Percentiles rank a stretch among this genome's conserved stretches.
Conservation (phyloP, 73 alveolate species). For the Paramecium primaurelia region DNA sequence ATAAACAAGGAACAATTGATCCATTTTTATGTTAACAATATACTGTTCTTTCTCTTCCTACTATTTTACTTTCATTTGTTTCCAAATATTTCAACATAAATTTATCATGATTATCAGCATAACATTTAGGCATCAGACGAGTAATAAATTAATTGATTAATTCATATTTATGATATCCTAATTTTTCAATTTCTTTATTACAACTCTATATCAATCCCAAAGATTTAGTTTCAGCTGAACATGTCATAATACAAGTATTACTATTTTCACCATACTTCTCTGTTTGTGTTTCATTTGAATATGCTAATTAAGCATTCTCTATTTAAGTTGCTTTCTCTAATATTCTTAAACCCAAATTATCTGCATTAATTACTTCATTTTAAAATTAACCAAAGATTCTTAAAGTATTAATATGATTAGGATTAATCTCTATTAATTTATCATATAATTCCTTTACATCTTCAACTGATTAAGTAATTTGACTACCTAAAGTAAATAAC, state of each 20-base stretch:
- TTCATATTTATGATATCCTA: constrained; percentile 52
- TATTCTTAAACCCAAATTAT: constrained; percentile 36
- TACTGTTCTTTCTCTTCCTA: constrained; percentile 46
- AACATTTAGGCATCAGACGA: constrained; percentile 55
- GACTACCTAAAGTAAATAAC: constrained; percentile 29
- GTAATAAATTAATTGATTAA: constrained; percentile 34
- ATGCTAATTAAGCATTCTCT: neutral
- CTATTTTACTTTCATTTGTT: constrained; percentile 47
- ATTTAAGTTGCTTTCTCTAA: constrained; percentile 34
- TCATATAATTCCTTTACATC: constrained; percentile 41
- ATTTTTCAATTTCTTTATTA: constrained; percentile 42
- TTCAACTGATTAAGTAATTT: constrained; percentile 42
- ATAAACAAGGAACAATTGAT: constrained; percentile 27
- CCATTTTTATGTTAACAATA: constrained; percentile 39
- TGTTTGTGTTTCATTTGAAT: constrained; percentile 20
- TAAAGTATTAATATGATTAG: constrained; percentile 49
- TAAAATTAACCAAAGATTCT: constrained; percentile 46
- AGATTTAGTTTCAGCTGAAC: constrained; percentile 46
- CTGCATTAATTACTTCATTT: constrained; percentile 52
- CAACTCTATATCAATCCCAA: constrained; percentile 2
- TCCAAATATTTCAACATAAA: constrained; percentile 39
- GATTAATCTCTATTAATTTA: constrained; percentile 33
- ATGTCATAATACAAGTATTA: constrained; percentile 36
- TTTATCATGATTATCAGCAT: constrained; percentile 56
- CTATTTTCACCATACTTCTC: constrained; percentile 53